A percentile compares a stretch with the other conserved stretches of the same genome.
Conservation (phyloP, 2,329 filamentous ascomycete genomes). For the Verticillium longisporum region DNA sequence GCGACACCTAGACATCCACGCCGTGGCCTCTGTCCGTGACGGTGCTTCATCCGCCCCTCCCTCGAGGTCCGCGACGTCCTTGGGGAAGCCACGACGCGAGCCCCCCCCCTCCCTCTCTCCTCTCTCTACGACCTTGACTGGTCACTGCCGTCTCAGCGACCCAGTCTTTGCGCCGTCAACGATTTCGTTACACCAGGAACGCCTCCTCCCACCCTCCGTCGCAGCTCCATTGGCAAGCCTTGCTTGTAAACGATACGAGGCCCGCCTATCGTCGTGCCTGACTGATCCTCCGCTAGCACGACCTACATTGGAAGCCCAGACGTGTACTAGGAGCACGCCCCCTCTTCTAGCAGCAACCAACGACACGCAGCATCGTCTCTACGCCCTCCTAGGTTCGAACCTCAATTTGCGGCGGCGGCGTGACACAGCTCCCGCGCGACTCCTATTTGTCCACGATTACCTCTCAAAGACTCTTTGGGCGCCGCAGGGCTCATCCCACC, state of each 20-base stretch:
- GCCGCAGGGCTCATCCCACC: not conserved
- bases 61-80: slow-evolving; percentile 7
- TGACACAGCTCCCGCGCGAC: not conserved
- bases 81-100: slow-evolving; percentile 13
- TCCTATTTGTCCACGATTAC: not conserved
- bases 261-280: slow-evolving; percentile 1
- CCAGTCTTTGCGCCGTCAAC: slow-evolving; percentile 10
- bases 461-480: not conserved
- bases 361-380: slow-evolving; percentile 2
- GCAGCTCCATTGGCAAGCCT: slow-evolving; percentile 23
- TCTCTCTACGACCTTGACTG: slow-evolving; percentile 1
- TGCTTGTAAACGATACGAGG: slow-evolving; percentile 25
- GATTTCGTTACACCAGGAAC: slow-evolving; percentile 23
- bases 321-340: not conserved
- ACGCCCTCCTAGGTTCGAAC: slow-evolving; percentile 3
- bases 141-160: slow-evolving; percentile 11
- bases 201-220: slow-evolving; percentile 19
- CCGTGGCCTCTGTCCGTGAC: not conserved
- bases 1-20: not conserved
- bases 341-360: not conserved
- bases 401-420: slow-evolving; percentile 10
- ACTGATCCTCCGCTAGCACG: not conserved
- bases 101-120: slow-evolving; percentile 1
- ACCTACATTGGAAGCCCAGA: not conserved
- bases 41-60: slow-evolving; percentile 6